phyloP scores from a whole-genome alignment of 108 stramenopile genomes.

The Chaetoceros muelleri region DNA sequence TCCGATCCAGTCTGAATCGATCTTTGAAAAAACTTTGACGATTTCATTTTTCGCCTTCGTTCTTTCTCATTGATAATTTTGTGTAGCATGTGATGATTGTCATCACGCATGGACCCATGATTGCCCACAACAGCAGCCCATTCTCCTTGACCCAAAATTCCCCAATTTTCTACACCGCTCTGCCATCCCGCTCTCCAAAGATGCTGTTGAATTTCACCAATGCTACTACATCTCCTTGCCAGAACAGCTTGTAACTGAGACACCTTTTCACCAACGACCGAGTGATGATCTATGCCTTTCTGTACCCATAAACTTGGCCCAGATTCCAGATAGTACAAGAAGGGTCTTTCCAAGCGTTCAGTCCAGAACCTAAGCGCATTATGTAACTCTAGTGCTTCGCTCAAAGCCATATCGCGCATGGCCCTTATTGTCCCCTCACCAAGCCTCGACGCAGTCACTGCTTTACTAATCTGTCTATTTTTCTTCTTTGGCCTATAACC shows the following conservation, averaged over 20 bases:
- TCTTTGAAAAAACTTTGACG: conserved; percentile 14
- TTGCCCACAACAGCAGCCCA: conserved; percentile 58
- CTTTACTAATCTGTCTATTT: conserved; percentile 7
- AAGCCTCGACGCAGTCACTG: conserved; percentile 69
- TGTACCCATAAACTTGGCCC: conserved; percentile 63
- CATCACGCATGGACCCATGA: conserved; percentile 36
- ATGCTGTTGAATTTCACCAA: conserved; percentile 78
- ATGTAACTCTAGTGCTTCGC: conserved; percentile 72
- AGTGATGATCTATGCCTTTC: conserved; percentile 45
- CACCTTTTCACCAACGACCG: conserved; percentile 56
- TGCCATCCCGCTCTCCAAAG: conserved; percentile 66
- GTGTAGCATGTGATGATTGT: not conserved
- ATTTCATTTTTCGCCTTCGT: not conserved
- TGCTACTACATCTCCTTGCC: conserved; percentile 58
- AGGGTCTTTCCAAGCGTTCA: conserved; percentile 60
- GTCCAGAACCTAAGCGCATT: conserved; percentile 63
- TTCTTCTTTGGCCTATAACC: not conserved
- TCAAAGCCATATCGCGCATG: conserved; percentile 67
- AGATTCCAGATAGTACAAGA: conserved; percentile 68
- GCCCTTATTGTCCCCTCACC: conserved; percentile 76
- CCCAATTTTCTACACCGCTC: conserved; percentile 74
- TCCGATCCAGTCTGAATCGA: not conserved
- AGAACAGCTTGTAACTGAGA: conserved; percentile 79
- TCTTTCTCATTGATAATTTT: not conserved
- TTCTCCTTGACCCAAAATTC: conserved; percentile 67